Evolutionary conservation across 768 basidiomycete genomes (phyloP), one percentile per base, ranked within the genome.

Genomic region (Suillus tomentosus): DNA sequence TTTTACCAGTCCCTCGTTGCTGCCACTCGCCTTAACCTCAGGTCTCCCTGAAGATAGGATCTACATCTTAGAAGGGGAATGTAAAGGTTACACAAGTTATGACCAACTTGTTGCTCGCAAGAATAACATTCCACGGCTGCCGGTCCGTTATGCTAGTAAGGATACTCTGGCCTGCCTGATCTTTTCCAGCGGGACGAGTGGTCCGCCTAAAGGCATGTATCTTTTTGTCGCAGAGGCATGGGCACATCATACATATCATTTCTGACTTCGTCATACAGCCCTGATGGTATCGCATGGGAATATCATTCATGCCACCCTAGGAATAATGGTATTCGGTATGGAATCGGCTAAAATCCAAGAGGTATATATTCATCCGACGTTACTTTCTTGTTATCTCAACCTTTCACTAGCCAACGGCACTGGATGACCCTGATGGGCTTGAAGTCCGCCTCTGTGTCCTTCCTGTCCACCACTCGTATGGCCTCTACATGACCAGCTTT

Each of bases 391-490:
- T 5, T 27, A 7, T 61, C 15, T n/a, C 31, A 36, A 22, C 3
- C 17, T 22, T 9, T 40, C 11, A 5, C 37, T 48, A 82, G 80
- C 77, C 79, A 6, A 77, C 78, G 39, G 68, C 70, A 3, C 74
- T 73, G 1, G 56, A 65, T 3, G 79, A 74, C 9, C 80, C 80
- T 10, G 79, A 80, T 61, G 78, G 77, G 22, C 68, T 82, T 5
- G 80, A 82, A 0, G 69, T 84, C 3, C 63, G 66, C 1, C 77
- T 90, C 34, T 83, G 79, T 0, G 83, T 85, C 66, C 75, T 90
- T 5, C 89, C 89, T 0, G 71, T 89, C 31, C 84, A 88, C 66
- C 89, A 91, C 66, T 74, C 81, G 1, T 87, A 83, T 67, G 89
- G 78, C n/a, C 73, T 88, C 7, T 81, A 85, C 65, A 50, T 69